Evolutionary conservation across 75 land plant species (phyloP).

Genomic region (Azolla pinnata): DNA sequence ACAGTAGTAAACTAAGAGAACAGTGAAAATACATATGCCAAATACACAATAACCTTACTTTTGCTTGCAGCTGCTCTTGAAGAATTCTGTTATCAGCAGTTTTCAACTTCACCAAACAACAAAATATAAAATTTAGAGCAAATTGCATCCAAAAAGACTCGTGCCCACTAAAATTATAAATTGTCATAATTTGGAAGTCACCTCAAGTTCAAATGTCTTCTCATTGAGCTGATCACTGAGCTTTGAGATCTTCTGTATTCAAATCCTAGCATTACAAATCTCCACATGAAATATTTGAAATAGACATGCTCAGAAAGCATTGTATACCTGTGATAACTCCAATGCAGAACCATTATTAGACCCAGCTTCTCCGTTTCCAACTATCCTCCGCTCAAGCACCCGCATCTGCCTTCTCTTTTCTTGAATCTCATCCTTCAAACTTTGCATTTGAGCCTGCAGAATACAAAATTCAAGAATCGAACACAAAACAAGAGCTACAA

Average conservation of each 20-base stretch:
- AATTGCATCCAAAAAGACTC: conserved; percentile 2
- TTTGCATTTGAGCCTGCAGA: conserved; percentile 52
- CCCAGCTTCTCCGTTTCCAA: conserved; percentile 39
- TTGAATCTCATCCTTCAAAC: conserved; percentile 61
- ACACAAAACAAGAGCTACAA: neutral
- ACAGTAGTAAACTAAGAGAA: neutral
- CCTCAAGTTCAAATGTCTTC: conserved; percentile 88
- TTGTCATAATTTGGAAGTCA: conserved; percentile 9
- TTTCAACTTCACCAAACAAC: conserved; percentile 42
- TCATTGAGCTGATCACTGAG: conserved; percentile 67
- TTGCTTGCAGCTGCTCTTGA: conserved; percentile 78
- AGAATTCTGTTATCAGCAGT: conserved; percentile 86
- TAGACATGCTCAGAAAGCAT: neutral
- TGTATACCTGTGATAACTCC: conserved; percentile 66
- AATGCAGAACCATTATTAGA: conserved; percentile 24
- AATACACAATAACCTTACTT: conserved; percentile 26
- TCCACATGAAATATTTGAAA: neutral
- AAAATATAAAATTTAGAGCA: neutral
- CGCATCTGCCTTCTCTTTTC: conserved; percentile 76
- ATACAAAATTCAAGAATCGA: conserved; percentile 8
- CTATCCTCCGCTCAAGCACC: conserved; percentile 67
- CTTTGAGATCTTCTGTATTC: conserved; percentile 47
- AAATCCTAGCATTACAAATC: neutral
- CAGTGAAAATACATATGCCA: neutral
- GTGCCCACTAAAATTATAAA: neutral